Conservation (phyloP, 176 grass and related monocot species). For the Carex kokanica region DNA sequence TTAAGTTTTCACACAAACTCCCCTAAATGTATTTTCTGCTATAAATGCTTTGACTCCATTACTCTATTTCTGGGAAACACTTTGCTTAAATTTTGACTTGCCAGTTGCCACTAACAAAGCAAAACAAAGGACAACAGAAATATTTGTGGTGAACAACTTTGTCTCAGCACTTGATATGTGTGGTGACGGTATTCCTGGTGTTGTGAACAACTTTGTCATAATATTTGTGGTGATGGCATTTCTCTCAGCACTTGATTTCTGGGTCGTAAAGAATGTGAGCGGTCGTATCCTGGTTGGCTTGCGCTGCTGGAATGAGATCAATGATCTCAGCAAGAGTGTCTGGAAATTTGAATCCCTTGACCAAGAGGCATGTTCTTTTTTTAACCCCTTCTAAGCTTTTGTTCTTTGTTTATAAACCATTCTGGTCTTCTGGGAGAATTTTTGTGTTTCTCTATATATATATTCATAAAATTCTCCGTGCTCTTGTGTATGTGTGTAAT, state of each 20-base stretch:
- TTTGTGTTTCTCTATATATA: neutral
- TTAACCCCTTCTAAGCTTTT: neutral
- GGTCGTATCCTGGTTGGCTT: constrained; percentile 92
- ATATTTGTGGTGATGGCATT: no score
- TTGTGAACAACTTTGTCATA: no score
- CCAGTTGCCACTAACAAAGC: neutral
- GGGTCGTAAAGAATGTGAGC: no score
- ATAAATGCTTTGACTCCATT: neutral
- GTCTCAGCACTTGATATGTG: constrained; percentile 91
- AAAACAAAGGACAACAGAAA: constrained; percentile 1
- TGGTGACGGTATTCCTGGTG: no score
- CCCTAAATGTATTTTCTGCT: neutral
- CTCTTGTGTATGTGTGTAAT: neutral
- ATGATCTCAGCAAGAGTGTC: constrained; percentile 74
- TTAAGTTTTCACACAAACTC: neutral
- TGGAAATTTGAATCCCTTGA: constrained; percentile 97
- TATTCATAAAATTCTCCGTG: neutral
- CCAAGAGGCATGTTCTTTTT: constrained; percentile 58
- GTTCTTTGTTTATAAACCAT: neutral
- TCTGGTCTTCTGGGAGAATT: neutral
- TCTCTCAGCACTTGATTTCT: constrained; percentile 59
- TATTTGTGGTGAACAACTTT: constrained; percentile 89
- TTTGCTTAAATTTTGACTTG: neutral
- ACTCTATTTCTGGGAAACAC: neutral
- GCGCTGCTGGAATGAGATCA: constrained; percentile 99